Evolutionary conservation across 2,329 filamentous ascomycete genomes (phyloP).

Genomic region (Tolypocladium guangdongense): DNA sequence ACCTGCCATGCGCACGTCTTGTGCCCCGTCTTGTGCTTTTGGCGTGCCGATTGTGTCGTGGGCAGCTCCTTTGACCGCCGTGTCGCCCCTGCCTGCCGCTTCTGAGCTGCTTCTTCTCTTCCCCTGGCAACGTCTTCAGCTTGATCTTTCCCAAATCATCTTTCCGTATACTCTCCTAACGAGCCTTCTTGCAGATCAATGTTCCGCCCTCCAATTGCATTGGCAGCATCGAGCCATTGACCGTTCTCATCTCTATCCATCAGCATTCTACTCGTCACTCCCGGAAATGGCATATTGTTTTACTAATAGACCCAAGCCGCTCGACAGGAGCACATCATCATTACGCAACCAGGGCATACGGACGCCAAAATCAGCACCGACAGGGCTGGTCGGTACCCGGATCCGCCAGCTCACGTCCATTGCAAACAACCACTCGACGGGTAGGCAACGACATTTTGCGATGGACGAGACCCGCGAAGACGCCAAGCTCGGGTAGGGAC

Average conservation of each 20-base stretch:
- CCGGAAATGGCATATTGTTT: slow-evolving; percentile 7
- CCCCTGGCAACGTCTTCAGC: neutral
- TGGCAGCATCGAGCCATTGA: neutral
- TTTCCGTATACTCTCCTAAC: neutral
- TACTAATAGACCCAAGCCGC: slow-evolving; percentile 2
- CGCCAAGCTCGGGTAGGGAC: slow-evolving; percentile 16
- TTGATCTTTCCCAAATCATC: neutral
- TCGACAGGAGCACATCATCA: slow-evolving; percentile 1
- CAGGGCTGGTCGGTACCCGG: slow-evolving; percentile 17
- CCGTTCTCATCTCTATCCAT: neutral
- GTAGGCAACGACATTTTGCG: neutral
- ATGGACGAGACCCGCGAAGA: slow-evolving; percentile 12
- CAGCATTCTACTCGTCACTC: neutral
- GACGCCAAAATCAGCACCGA: slow-evolving; percentile 9
- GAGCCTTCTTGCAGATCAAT: neutral
- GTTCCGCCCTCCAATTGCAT: neutral
- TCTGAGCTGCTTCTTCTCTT: neutral
- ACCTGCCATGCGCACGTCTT: neutral
- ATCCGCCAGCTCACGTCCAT: slow-evolving; percentile 17
- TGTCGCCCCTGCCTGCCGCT: neutral
- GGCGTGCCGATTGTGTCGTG: neutral
- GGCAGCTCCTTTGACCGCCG: neutral
- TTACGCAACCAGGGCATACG: slow-evolving; percentile 4
- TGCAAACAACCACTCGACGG: slow-evolving; percentile 3
- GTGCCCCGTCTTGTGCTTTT: neutral